phyloP scores from a whole-genome alignment of 768 basidiomycete genomes.

The Russula sp. region DNA sequence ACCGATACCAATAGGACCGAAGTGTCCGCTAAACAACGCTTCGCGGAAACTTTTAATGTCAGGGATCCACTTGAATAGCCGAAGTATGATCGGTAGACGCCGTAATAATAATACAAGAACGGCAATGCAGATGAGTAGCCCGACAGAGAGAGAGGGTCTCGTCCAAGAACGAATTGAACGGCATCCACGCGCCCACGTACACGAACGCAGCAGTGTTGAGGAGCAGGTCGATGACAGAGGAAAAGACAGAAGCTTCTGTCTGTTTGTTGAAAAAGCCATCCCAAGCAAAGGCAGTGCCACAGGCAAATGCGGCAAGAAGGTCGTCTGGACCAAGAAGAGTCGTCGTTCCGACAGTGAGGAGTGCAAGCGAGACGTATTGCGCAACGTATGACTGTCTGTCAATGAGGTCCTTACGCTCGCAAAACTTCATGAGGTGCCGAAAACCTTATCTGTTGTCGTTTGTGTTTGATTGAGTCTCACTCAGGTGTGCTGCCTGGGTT shows the following conservation, averaged over 20 bases:
- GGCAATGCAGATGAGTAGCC: constrained; percentile 80
- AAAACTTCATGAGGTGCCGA: constrained; percentile 90
- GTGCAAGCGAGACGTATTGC: constrained; percentile 78
- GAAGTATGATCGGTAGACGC: constrained; percentile 77
- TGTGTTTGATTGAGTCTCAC: too few relatives aligned
- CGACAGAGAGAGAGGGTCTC: constrained; percentile 63
- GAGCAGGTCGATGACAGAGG: constrained; percentile 90
- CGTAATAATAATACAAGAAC: constrained; percentile 77
- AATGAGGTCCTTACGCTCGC: constrained; percentile 76
- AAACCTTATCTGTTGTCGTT: constrained; percentile 74
- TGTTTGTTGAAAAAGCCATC: constrained; percentile 91
- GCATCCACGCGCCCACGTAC: constrained; percentile 97
- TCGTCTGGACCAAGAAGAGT: constrained; percentile 89
- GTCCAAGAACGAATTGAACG: constrained; percentile 74
- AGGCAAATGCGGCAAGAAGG: constrained; percentile 88
- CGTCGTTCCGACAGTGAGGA: constrained; percentile 78
- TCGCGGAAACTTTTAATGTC: constrained; percentile 93
- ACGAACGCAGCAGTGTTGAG: constrained; percentile 96
- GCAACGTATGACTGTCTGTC: constrained; percentile 94
- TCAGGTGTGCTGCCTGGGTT: too few relatives aligned
- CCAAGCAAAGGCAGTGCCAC: constrained; percentile 96
- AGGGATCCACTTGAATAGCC: constrained; percentile 86
- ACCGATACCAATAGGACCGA: constrained; percentile 83
- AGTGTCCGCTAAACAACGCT: constrained; percentile 92
- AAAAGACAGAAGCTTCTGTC: constrained; percentile 92